Percentiles rank a stretch among this genome's conserved stretches.
Conservation (phyloP, 805 yeast species). For the Candida quercuum region DNA sequence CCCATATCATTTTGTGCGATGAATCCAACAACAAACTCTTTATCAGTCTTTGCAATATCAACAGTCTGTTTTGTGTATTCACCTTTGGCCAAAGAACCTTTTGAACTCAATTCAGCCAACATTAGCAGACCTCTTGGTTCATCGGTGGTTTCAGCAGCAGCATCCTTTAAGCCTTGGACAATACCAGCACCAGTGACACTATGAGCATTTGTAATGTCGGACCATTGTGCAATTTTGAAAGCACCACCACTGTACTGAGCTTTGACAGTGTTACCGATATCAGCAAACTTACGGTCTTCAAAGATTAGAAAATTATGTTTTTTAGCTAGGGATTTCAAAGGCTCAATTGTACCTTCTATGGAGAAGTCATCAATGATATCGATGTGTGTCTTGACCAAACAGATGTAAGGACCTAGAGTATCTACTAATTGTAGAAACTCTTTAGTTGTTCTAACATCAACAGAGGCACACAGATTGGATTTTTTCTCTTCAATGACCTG, state of each 20-base stretch:
- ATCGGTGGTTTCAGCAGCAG: slow-evolving; percentile 55
- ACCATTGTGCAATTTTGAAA: slow-evolving; percentile 86
- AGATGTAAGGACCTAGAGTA: slow-evolving; percentile 82
- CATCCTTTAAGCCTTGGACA: slow-evolving; percentile 81
- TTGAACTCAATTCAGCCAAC: slow-evolving; percentile 93
- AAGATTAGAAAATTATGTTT: slow-evolving; percentile 88
- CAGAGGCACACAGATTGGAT: slow-evolving; percentile 89
- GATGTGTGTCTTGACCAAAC: slow-evolving; percentile 89
- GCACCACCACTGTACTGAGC: slow-evolving; percentile 90
- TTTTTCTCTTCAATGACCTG: slow-evolving; percentile 71
- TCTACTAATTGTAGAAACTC: slow-evolving; percentile 75
- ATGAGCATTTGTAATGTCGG: slow-evolving; percentile 96
- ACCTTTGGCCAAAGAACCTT: slow-evolving; percentile 91
- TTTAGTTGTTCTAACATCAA: slow-evolving; percentile 77
- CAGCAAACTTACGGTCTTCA: slow-evolving; percentile 98
- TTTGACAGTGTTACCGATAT: slow-evolving; percentile 96
- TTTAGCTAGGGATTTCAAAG: slow-evolving; percentile 64
- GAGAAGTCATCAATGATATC: slow-evolving; percentile 89
- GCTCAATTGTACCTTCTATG: slow-evolving; percentile 71
- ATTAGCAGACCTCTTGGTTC: slow-evolving; percentile 89
- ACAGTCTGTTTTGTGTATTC: slow-evolving; percentile 84
- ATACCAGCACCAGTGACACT: slow-evolving; percentile 96
- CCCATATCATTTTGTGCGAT: slow-evolving; percentile 92
- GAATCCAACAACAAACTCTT: slow-evolving; percentile 90
- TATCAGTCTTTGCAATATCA: slow-evolving; percentile 83